Percentiles rank a stretch among this genome's conserved stretches.
Conservation (phyloP, 495 filamentous ascomycete species). For the Entonaema liquescens region DNA sequence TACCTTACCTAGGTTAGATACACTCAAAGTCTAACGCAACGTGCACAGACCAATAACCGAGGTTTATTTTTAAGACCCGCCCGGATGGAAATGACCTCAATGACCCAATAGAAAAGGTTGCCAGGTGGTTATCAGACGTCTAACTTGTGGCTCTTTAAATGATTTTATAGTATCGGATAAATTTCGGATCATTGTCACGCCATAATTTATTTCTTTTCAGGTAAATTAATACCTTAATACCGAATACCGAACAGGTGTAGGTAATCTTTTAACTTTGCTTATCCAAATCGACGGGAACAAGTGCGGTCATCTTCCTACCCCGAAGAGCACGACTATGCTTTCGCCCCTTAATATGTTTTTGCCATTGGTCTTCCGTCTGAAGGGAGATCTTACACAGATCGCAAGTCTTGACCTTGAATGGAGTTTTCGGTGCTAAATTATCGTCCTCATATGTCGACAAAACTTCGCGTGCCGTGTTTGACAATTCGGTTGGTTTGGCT, state of each 20-base stretch:
- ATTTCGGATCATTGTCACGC: no score
- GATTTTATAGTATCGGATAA: no score
- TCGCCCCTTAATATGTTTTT: conserved; percentile 73
- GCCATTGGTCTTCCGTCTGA: conserved; percentile 77
- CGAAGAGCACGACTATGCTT: conserved; percentile 57
- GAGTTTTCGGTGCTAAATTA: conserved; percentile 55
- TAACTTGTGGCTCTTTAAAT: no score
- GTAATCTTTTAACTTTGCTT: not conserved
- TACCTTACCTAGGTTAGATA: no score
- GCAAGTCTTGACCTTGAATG: conserved; percentile 67
- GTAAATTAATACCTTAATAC: no score
- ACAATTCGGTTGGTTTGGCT: conserved; percentile 69
- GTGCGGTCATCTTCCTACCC: conserved; percentile 40
- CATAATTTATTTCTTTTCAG: no score
- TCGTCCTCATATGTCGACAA: conserved; percentile 62
- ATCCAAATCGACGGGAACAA: conserved; percentile 36
- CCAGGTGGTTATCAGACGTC: no score
- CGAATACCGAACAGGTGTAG: no score
- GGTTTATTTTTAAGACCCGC: not conserved
- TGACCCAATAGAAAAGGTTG: not conserved
- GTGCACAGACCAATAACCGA: not conserved
- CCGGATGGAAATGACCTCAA: not conserved
- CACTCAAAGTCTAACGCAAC: no score
- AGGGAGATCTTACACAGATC: conserved; percentile 75
- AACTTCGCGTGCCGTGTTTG: conserved; percentile 63